These are phyloP conservation scores for Penicillium rolfsii DNA, from an alignment of 2,329 filamentous ascomycete species.

Conservation along the genomic window DNA sequence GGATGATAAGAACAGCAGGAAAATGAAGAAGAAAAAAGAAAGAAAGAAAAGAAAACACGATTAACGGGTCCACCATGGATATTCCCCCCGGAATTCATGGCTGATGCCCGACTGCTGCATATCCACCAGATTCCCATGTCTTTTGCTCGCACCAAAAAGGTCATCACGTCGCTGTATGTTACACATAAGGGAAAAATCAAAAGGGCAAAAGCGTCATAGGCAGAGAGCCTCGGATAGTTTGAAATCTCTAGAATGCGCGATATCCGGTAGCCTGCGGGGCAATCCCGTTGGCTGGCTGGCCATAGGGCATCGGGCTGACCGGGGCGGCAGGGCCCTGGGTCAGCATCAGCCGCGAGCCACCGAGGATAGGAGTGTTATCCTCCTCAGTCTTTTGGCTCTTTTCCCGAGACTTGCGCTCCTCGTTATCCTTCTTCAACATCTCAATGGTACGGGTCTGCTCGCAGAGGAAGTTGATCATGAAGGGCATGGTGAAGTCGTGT, in stretches of 20 bases:
- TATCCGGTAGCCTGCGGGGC: conserved; percentile 85
- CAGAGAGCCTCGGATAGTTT: conserved; percentile 14
- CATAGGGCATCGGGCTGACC: conserved; percentile 67
- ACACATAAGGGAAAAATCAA: conserved; percentile 36
- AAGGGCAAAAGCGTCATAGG: conserved; percentile 16
- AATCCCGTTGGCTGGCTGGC: conserved; percentile 78
- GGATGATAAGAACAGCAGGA: conserved; percentile 18
- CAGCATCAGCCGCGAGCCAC: conserved; percentile 87
- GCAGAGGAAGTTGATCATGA: conserved; percentile 97
- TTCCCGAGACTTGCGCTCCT: conserved; percentile 77
- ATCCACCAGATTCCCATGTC: conserved; percentile 24
- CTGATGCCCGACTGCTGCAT: conserved; percentile 11
- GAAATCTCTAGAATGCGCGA: conserved; percentile 53
- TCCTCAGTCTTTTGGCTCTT: conserved; percentile 83
- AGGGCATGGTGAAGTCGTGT: conserved; percentile 97
- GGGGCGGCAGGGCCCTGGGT: conserved; percentile 76
- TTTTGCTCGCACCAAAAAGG: conserved; percentile 32
- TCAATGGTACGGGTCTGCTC: conserved; percentile 89
- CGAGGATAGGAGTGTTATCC: conserved; percentile 90
- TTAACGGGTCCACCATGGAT: conserved; percentile 28
- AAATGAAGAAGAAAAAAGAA: conserved; percentile 20
- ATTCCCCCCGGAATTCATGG: conserved; percentile 1
- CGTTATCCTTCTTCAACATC: conserved; percentile 89
- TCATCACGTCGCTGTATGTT: conserved; percentile 40
- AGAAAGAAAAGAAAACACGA: conserved; percentile 24